Base-by-base conservation (phyloP, 75 land plant genomes). In the Pseudotsuga menziesii region DNA sequence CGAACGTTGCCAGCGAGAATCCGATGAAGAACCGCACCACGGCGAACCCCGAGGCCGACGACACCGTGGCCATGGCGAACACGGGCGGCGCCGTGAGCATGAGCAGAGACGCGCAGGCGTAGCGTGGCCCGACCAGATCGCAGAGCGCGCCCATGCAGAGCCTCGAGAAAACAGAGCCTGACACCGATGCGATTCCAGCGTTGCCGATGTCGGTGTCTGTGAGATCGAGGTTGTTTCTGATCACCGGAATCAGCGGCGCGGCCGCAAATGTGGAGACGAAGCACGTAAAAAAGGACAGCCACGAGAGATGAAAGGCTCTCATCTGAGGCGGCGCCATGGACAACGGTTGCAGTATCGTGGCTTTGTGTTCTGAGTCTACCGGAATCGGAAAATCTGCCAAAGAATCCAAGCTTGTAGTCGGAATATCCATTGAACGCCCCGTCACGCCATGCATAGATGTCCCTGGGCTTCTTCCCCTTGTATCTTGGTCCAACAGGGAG, bases 281-380 rank as follows among this genome's bases (percentile, higher is more conserved):
- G 80, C 84, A 82, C 26, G 92, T 74, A 73, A 84, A 89, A 73
- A 91, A 80, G 19, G 92, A 87, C 75, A 89, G 76, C 93, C 93
- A 91, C 0, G 93, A 80, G 22, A 91, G 89, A 76, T 91, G 93
- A 78, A 91, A 91, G 48, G 92, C 75, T 61, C 82, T 86, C 92
- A 92, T 88, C 77, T 85, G 75, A 36, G 79, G 78, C 61, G 72
- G 44, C 3, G 89, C 89, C 1, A 77, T 32, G 35, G 92, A 88
- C 57, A 78, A 84, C 54, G 89, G 23, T 4, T 77, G 17, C 70
- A 94, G 56, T 22, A 76, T 81, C 60, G 83, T 94, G 32, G 97
- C 92, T 78, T 92, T 92, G 86, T 94, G 86, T 61, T 94, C 97
- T 0, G 89, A 83, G 57, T 94, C 97, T 75, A 94, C 97, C 11